Base-by-base conservation (phyloP, 176 grass and related monocot species). In the Rhynchospora pubera region DNA sequence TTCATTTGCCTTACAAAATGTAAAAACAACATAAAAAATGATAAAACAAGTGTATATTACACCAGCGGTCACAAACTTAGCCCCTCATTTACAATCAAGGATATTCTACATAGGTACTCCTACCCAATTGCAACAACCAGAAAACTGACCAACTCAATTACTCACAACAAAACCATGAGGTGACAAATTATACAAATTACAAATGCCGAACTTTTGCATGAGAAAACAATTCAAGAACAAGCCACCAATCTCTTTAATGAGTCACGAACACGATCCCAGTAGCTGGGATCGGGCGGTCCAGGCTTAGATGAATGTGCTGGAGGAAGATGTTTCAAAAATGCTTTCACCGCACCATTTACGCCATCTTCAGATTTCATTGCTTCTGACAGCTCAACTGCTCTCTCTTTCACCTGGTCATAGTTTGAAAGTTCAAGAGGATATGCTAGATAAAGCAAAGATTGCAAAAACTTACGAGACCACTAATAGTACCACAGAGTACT, bases 361-460 rank as follows among this genome's bases (percentile, higher is more conserved):
- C 91, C 91, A 55, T 93, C 81, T 84, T 93, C 91, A 34, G 67
- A 66, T 88, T 86, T 81, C 34, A 93, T 90, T 81, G 80, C 66
- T 53, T 86, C 87, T 10, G 88, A 79, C 44, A 93, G 48, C 67
- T 86, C 81, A 73, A 83, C 45, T 52, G 88, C 88, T 71, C 66
- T 73, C 70, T 85, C 80, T 76, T 93, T 93, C 72, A 93, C 83
- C 91, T 93, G 67, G 63, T n/a, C 55, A 57, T 19, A 42, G 77
- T 53, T 74, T 58, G 47, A 30, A 82, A 87, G 3, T 4, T 61
- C 64, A 39, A 26, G 65, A 65, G 19, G 9, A 58, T 45, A 9
- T 61, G 13, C 19, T 42, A 48, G 61, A 66, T 39, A 64, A 8
- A 64, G 7, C 18, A 64, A 64, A 19, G 8, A 8, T 64, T 22